Evolutionary conservation across 78 protist species (phyloP), one percentile per base, ranked within the genome.

Genomic region (Dictyostelium brefeldianum): DNA sequence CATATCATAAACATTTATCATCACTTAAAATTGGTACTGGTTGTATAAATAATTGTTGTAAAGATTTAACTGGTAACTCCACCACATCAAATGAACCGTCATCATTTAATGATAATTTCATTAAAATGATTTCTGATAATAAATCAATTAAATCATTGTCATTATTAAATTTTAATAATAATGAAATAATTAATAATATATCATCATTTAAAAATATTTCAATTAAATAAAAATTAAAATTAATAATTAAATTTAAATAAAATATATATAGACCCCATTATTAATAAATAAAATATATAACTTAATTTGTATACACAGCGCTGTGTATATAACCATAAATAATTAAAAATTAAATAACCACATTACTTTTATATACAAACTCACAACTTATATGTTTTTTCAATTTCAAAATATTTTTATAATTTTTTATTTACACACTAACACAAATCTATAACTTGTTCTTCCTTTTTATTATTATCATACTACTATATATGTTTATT

Each of bases 91-190:
- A 8, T 11, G 70, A 25, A 25, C 10, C 14, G 4, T 62, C 70
- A 0, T 25, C 22, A n/a, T 62, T 62, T 62, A 25, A 4, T 62
- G 70, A 62, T 22, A 62, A 29, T 2, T 62, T 62, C 70, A 25
- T 36, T 62, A 29, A 62, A 62, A 62, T 62, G 70, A 62, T 62
- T 62, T 62, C 70, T 2, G 11, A 29, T 10, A 62, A 62, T 62
- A 62, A 62, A 2, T 62, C 70, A 4, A 5, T 62, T 18, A 62
- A 62, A 62, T 25, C 70, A 62, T 62, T 62, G 70, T 62, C 70
- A 11, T 62, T 62, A 62, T 62, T 62, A 62, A 62, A 62, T 62
- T 62, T 62, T 62, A 62, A 62, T 62, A 59, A 59, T 25, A 62
- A 62, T 62, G 31, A 62, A 62, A 62, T 62, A 62, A 25, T 62